Evolutionary conservation across 345 rosid genomes (phyloP), one percentile per base, ranked within the genome.

Genomic region (Erodium maritimum): DNA sequence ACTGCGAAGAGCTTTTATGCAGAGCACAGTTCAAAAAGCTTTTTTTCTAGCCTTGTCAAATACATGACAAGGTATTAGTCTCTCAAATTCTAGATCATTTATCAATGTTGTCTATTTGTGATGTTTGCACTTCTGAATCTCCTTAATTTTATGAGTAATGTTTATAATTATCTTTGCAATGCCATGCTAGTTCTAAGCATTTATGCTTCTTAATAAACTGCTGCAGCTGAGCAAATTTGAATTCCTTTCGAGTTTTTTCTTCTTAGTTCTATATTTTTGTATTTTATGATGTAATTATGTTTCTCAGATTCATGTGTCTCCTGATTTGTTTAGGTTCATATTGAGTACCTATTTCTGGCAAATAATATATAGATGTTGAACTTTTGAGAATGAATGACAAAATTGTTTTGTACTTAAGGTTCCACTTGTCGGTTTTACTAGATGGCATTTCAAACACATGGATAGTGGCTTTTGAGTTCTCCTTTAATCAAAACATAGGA

Each of bases 61-160:
- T 91, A 87, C 76, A 85, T 91, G 84, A 82, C 82, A 0, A 85
- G 96, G 96, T 91, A 68, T 20, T 8, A 18, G 52, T 17, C n/a
- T 54, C 59, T 55, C 45, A 17, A 11, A 14, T 1, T 17, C 33
- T 56, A 21, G 56, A 23, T 23, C 4, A 29, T 29, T 51, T 17
- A 51, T 17, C 9, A 29, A 5, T 51, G 17, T 13, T 42, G 48
- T 14, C 17, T 10, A 10, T 51, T 51, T 51, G 54, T 51, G 19
- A 5, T 5, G 21, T 17, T 3, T 17, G 54, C 54, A 10, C 17
- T 42, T 42, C 48, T 42, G 14, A 29, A 42, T 42, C 14, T 10
- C 14, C 48, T 42, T 10, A 42, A 42, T 42, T 3, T 13, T 42
- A 13, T 10, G 12, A 16, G 48, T 51, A 17, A 51, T 17, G 9